These are phyloP conservation scores for Solanum chilense DNA, from an alignment of 257 asterid species.

Conservation along the genomic window DNA sequence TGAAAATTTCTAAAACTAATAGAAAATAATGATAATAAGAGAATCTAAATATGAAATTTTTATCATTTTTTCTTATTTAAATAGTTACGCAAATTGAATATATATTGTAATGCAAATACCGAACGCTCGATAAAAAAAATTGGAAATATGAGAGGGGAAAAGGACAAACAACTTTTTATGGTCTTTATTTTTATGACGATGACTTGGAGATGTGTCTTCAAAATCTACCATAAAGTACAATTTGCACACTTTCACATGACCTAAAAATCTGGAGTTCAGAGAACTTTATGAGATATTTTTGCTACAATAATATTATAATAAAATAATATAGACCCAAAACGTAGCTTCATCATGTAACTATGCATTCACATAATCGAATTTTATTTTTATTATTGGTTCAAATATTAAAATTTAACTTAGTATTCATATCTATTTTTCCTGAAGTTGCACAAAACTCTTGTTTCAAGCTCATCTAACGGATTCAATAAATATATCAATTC, in stretches of 20 bases:
- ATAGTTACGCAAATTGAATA: rapidly evolving
- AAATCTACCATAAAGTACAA: not conserved
- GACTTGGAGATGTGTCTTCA: not conserved
- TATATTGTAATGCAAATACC: rapidly evolving
- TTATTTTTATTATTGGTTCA: no score
- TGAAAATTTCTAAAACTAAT: no score
- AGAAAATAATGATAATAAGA: no score
- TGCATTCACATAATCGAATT: no score
- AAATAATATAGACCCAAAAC: not conserved
- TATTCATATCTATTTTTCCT: not conserved
- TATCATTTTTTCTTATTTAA: no score
- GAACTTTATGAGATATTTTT: not conserved
- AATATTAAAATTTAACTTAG: not conserved
- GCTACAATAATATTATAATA: not conserved
- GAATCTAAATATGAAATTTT: no score
- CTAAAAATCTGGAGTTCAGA: not conserved
- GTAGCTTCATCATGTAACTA: not conserved
- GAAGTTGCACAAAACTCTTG: not conserved
- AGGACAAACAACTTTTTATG: not conserved
- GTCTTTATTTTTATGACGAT: not conserved
- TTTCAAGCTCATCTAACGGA: not conserved
- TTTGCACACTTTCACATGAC: not conserved
- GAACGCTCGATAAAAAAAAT: no score
- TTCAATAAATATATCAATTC: not conserved
- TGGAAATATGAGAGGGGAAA: not conserved